phyloP scores from a whole-genome alignment of 306 rosid species.

The Quercus mongolica region DNA sequence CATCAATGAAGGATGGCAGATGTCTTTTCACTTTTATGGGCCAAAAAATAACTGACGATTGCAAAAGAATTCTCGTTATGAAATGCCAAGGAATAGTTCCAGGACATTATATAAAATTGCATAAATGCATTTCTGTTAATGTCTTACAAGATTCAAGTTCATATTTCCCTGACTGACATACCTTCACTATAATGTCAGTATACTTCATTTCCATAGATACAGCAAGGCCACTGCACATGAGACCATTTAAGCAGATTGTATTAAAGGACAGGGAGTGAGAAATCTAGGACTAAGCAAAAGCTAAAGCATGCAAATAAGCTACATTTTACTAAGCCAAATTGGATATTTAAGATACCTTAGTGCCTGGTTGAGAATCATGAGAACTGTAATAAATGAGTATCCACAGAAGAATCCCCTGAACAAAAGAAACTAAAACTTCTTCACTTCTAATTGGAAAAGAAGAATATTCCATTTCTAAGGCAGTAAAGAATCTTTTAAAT shows the following conservation, averaged over 20 bases:
- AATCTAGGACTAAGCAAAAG: slow-evolving; percentile 3
- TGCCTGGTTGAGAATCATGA: slow-evolving; percentile 94
- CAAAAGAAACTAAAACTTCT: no score
- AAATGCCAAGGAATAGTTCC: background rate
- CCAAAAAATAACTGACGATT: background rate
- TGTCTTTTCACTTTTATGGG: background rate
- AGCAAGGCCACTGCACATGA: slow-evolving; percentile 83
- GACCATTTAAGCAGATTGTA: slow-evolving; percentile 12
- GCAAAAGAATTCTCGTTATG: background rate
- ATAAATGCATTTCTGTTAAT: slow-evolving; percentile 8
- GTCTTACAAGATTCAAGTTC: slow-evolving; percentile 10
- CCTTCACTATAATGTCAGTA: slow-evolving; percentile 97
- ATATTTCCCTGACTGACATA: slow-evolving; percentile 31
- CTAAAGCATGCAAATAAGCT: slow-evolving; percentile 12
- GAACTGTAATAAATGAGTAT: slow-evolving; percentile 74
- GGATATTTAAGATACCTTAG: slow-evolving; percentile 54
- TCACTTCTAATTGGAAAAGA: no score
- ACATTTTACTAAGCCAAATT: slow-evolving; percentile 4
- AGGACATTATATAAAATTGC: background rate
- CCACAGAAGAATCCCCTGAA: slow-evolving; percentile 59
- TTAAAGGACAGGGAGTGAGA: slow-evolving; percentile 10
- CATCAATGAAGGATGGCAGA: background rate
- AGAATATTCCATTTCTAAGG: no score
- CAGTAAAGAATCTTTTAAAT: no score
- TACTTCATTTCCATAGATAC: slow-evolving; percentile 96